Conservation (phyloP, 495 filamentous ascomycete species). For the Chaetomium fimeti region DNA sequence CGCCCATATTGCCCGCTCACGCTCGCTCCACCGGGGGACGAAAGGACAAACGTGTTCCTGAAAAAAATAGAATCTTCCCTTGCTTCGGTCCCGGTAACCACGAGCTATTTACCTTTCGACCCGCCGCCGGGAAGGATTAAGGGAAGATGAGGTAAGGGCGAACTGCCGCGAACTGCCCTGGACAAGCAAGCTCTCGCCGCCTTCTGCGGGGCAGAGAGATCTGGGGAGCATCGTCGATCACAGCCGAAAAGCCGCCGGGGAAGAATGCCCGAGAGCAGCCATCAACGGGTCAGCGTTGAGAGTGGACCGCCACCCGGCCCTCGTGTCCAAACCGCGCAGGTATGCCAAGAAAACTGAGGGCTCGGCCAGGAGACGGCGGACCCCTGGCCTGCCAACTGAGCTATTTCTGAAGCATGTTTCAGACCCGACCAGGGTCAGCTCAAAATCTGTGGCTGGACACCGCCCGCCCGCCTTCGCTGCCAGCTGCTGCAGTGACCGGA, state of each 20-base stretch:
- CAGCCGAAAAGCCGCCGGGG: neutral
- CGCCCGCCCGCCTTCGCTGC: slow-evolving; percentile 22
- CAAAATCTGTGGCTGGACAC: slow-evolving; percentile 32
- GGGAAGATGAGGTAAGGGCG: neutral
- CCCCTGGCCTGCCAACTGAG: slow-evolving; percentile 22
- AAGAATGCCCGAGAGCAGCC: neutral
- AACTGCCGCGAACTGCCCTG: neutral
- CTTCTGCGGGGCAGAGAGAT: slow-evolving; percentile 2
- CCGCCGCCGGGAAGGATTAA: slow-evolving; percentile 1
- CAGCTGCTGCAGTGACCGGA: neutral
- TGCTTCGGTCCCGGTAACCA: neutral
- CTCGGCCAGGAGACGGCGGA: slow-evolving; percentile 1
- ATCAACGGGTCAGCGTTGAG: neutral
- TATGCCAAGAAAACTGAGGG: slow-evolving; percentile 4
- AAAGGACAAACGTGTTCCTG: neutral
- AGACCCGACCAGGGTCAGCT: slow-evolving; percentile 31
- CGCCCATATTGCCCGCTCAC: neutral
- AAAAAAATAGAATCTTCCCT: neutral
- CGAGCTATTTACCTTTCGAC: neutral
- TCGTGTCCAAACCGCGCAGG: slow-evolving; percentile 1
- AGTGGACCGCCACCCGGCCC: neutral
- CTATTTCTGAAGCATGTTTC: slow-evolving; percentile 41
- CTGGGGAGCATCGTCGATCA: slow-evolving; percentile 9
- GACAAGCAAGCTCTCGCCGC: neutral
- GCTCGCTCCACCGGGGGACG: neutral